These are phyloP conservation scores for Gracilaria vermiculophylla DNA, from an alignment of 23 red algal genomes.

Conservation along the genomic window DNA sequence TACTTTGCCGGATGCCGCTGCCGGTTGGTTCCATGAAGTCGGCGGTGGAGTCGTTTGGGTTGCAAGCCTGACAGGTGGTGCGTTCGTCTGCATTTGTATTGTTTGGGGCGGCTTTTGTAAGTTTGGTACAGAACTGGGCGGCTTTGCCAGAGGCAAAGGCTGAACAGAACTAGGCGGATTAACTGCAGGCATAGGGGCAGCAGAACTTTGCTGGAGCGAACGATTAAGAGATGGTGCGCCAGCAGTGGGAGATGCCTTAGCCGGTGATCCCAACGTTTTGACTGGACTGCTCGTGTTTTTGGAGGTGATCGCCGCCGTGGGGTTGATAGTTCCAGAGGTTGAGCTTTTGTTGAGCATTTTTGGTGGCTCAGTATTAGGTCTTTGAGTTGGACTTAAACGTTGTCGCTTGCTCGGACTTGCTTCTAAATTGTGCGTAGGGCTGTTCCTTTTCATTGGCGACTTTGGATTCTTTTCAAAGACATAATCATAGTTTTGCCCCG, in stretches of 20 bases:
- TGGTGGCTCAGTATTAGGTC: slow-evolving; percentile 7
- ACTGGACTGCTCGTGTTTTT: neutral
- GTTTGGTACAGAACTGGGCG: too few relatives aligned
- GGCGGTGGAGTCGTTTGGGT: neutral
- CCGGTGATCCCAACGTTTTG: neutral
- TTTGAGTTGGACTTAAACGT: neutral
- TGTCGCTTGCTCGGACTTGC: neutral
- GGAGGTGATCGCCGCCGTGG: neutral
- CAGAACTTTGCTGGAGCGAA: neutral
- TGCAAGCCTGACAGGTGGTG: neutral
- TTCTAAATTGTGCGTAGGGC: neutral
- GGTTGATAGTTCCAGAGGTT: neutral
- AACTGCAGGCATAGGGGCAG: neutral
- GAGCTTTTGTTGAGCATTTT: neutral
- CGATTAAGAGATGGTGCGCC: neutral
- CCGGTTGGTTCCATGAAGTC: neutral
- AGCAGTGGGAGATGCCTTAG: neutral
- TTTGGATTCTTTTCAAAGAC: neutral
- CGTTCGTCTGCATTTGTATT: neutral
- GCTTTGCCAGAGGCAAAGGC: too few relatives aligned
- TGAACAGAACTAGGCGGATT: neutral
- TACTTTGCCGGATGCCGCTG: neutral
- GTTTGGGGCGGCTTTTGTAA: neutral
- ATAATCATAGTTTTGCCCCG: slow-evolving; percentile 36
- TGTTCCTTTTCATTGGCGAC: neutral